Base-by-base conservation (phyloP, 176 grass and related monocot species). In the bread wheat (Triticum aestivum) region DNA sequence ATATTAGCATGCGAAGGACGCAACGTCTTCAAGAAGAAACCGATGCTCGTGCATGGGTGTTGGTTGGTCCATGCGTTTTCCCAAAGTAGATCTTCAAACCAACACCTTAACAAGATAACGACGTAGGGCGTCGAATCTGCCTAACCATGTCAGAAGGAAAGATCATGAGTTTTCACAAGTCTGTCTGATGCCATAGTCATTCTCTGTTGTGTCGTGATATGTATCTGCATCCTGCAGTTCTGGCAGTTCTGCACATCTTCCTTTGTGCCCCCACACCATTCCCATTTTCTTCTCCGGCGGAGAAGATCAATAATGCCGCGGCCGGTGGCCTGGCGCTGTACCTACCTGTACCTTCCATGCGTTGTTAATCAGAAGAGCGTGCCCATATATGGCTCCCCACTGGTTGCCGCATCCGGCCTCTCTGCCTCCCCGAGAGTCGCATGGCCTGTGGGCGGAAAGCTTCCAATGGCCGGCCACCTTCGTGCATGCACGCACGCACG, bases 391-490 rank as follows among this genome's bases (percentile, higher is more conserved):
- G 5, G 5, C 7, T 29, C 2, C 15, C 27, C 42, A 23, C 64
- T 56, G 3, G 32, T 18, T 24, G 47, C 88, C 78, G 83, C 83
- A 32, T 85, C 26, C 18, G 9, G 2, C 49, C 24, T 15, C 39
- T 47, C 71, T 11, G 52, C 5, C 47, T 59, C 8, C 5, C 34
- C 0, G 5, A 21, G 61, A 21, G 83, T 21, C 75, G 78, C 61
- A 30, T 13, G 84, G 49, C 75, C 49, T 45, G 54, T 24, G 9
- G 3, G 44, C 11, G 51, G 33, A 86, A 82, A 86, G 78, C 52
- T 24, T 39, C 88, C 88, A 90, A 90, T 90, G 79, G 52, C 51
- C 32, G 39, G n/a, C 5, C 17, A 13, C 13, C 14, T 77, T 86
- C 30, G 72, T 90, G 83, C 70, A 73, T 8, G 63, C 34, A 71